A percentile compares a stretch with the other conserved stretches of the same genome.
These are phyloP conservation scores for Camillea tinctor DNA, from an alignment of 2,329 filamentous ascomycete genomes.

Conservation along the genomic window DNA sequence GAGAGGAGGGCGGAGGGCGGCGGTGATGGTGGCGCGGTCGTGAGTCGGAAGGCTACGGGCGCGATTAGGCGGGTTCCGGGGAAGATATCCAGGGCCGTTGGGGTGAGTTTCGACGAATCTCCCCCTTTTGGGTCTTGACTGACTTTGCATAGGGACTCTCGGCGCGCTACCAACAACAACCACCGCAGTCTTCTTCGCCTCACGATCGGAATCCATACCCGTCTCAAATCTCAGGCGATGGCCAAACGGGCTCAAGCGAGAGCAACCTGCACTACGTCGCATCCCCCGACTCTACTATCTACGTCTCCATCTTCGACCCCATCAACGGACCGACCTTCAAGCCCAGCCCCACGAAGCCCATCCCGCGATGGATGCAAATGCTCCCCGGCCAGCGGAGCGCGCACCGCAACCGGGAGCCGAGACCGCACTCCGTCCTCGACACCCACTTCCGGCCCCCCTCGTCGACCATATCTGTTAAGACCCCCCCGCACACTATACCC, in stretches of 20 bases:
- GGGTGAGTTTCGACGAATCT: neutral
- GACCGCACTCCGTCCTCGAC: constrained; percentile 27
- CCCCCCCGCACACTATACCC: neutral
- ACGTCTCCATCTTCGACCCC: constrained; percentile 51
- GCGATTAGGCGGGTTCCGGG: constrained; percentile 17
- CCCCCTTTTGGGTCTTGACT: neutral
- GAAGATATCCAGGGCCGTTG: constrained; percentile 6
- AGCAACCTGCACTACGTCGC: constrained; percentile 21
- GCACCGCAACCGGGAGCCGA: constrained; percentile 6
- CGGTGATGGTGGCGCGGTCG: neutral
- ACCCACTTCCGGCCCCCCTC: constrained; percentile 21
- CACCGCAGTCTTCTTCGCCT: constrained; percentile 2
- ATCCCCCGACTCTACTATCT: constrained; percentile 39
- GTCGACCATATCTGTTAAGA: constrained; percentile 1
- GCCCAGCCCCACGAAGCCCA: constrained; percentile 49
- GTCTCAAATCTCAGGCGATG: constrained; percentile 9
- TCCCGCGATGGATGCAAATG: constrained; percentile 47
- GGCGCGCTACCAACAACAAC: neutral
- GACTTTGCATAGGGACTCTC: neutral
- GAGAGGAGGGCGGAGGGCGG: constrained; percentile 32
- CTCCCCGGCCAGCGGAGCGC: constrained; percentile 18
- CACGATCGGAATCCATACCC: neutral
- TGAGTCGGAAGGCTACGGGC: constrained; percentile 7
- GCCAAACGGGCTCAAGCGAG: constrained; percentile 8
- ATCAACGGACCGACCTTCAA: constrained; percentile 46